Percentiles rank a stretch among this genome's conserved stretches.
phyloP scores from a whole-genome alignment of 1,284 basidiomycete species.

The Mycosarcoma mackinlayi region DNA sequence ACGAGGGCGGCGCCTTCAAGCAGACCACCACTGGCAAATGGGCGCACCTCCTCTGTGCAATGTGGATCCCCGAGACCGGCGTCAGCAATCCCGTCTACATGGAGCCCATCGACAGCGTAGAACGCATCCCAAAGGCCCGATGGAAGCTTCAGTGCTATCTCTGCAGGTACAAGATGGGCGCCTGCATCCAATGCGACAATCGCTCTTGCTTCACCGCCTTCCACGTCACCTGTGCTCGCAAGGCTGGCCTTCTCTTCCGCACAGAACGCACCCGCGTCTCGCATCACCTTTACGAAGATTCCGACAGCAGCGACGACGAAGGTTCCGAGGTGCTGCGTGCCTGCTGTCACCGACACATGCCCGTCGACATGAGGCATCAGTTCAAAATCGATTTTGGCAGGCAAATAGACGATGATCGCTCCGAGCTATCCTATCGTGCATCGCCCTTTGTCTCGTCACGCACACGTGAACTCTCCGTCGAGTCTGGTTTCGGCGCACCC shows the following conservation, averaged over 20 bases:
- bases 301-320: slow-evolving; percentile 48
- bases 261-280: slow-evolving; percentile 50
- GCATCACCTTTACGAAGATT: slow-evolving; percentile 48
- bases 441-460: slow-evolving; percentile 32
- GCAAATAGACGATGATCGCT: slow-evolving; percentile 31
- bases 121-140: slow-evolving; percentile 86
- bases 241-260: slow-evolving; percentile 59
- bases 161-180: slow-evolving; percentile 83
- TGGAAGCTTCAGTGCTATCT: slow-evolving; percentile 91
- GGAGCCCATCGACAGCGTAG: slow-evolving; percentile 94
- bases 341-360: slow-evolving; percentile 65
- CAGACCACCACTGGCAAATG: slow-evolving; percentile 93
- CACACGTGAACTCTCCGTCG: slow-evolving; percentile 47
- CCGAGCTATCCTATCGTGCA: slow-evolving; percentile 31
- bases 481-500: slow-evolving; percentile 33
- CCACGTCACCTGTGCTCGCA: slow-evolving; percentile 90
- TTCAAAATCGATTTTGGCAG: slow-evolving; percentile 47
- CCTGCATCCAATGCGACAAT: slow-evolving; percentile 97
- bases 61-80: slow-evolving; percentile 95
- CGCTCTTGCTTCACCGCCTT: slow-evolving; percentile 91
- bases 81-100: slow-evolving; percentile 96
- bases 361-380: slow-evolving; percentile 36
- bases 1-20: slow-evolving; percentile 97
- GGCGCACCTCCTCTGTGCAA: slow-evolving; percentile 96
- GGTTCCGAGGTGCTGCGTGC: slow-evolving; percentile 50